These are phyloP conservation scores for Biscogniauxia mediterranea DNA, from an alignment of 2,329 filamentous ascomycete genomes.

Conservation along the genomic window DNA sequence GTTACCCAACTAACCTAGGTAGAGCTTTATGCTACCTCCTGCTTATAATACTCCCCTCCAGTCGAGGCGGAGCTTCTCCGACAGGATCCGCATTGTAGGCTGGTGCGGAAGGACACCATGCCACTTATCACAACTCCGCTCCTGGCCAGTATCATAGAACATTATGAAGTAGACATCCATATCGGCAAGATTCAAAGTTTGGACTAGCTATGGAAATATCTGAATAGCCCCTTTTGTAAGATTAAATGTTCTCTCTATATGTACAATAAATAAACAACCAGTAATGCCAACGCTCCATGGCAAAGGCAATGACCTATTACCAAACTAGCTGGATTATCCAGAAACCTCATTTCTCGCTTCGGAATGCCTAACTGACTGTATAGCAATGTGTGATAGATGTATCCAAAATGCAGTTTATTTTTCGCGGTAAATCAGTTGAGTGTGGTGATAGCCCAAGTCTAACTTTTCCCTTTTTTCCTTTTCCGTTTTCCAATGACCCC, in stretches of 20 bases:
- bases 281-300: background rate
- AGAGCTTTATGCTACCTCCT: too few species aligned
- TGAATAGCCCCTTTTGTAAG: background rate
- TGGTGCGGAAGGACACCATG: background rate
- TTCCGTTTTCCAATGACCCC: background rate
- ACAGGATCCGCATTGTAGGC: background rate
- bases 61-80: background rate
- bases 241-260: background rate
- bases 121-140: background rate
- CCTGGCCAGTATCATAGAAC: background rate
- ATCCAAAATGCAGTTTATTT: background rate
- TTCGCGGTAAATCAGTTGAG: background rate
- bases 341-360: background rate
- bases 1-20: background rate
- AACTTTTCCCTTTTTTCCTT: conserved; percentile 1
- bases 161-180: too few species aligned
- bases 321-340: background rate
- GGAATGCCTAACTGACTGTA: background rate
- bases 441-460: background rate
- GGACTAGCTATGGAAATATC: background rate
- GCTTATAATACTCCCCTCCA: background rate
- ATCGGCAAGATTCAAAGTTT: background rate
- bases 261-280: background rate
- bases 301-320: background rate
- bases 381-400: background rate